Conservation (phyloP, 768 basidiomycete species). For the Rhodotorula graminis region DNA sequence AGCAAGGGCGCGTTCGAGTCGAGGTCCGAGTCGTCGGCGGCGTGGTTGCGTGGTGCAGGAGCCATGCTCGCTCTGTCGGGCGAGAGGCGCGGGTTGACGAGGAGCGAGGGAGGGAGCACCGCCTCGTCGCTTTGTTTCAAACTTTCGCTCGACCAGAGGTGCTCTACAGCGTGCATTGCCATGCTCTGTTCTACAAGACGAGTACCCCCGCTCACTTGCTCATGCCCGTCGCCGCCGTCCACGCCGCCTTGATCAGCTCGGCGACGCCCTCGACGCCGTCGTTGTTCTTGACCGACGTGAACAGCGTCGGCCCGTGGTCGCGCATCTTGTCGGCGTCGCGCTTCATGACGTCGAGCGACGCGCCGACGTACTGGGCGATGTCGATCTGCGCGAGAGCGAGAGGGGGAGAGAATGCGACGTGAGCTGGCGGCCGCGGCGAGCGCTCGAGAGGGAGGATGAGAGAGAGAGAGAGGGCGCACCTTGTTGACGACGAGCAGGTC, state of each 20-base stretch:
- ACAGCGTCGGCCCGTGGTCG: constrained; percentile 87
- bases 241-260: constrained; percentile 77
- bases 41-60: neutral
- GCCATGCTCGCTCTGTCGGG: neutral
- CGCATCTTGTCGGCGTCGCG: constrained; percentile 85
- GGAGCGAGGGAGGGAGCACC: neutral
- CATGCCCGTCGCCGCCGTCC: constrained; percentile 57
- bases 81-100: neutral
- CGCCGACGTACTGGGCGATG: constrained; percentile 83
- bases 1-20: constrained; percentile 12
- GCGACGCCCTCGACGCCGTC: constrained; percentile 77
- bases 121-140: neutral
- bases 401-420: neutral
- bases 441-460: no score
- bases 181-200: neutral
- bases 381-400: constrained; percentile 61
- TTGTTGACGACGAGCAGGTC: constrained; percentile 95
- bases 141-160: no score
- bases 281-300: constrained; percentile 72
- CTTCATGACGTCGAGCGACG: constrained; percentile 89
- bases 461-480: constrained; percentile 50
- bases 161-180: neutral
- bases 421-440: no score
- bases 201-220: neutral
- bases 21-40: neutral